Evolutionary conservation across 306 rosid genomes (phyloP).

Genomic region (Quercus aquifolioides): DNA sequence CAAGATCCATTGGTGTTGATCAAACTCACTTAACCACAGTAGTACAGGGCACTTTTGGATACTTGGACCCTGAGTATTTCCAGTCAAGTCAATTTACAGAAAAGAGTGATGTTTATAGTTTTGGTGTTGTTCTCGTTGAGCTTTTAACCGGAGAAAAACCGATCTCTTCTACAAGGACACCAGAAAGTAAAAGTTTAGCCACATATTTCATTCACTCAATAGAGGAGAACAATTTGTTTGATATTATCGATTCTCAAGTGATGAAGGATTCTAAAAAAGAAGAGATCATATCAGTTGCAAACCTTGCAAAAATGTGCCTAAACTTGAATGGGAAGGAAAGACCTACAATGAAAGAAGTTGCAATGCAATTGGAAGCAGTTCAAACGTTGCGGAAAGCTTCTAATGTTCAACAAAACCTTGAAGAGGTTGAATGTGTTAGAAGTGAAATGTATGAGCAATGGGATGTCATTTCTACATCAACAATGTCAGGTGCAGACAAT

Average conservation of each 20-base stretch:
- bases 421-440: no score
- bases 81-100: background rate
- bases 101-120: conserved; percentile 3
- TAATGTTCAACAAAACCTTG: background rate
- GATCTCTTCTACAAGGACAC: background rate
- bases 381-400: background rate
- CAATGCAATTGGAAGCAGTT: background rate
- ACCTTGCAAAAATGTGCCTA: background rate
- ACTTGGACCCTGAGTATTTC: background rate
- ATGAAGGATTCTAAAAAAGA: background rate
- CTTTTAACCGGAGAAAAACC: background rate
- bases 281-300: background rate
- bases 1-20: background rate
- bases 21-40: background rate
- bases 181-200: background rate
- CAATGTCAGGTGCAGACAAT: background rate
- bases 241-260: background rate
- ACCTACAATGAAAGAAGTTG: conserved; percentile 1
- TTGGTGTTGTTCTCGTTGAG: background rate
- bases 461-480: background rate
- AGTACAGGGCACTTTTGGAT: background rate
- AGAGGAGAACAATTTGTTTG: background rate
- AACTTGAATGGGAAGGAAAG: background rate
- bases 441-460: background rate
- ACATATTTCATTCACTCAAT: background rate